These are phyloP conservation scores for Mytilinidion resinicola DNA, from an alignment of 495 filamentous ascomycete genomes.

Conservation along the genomic window DNA sequence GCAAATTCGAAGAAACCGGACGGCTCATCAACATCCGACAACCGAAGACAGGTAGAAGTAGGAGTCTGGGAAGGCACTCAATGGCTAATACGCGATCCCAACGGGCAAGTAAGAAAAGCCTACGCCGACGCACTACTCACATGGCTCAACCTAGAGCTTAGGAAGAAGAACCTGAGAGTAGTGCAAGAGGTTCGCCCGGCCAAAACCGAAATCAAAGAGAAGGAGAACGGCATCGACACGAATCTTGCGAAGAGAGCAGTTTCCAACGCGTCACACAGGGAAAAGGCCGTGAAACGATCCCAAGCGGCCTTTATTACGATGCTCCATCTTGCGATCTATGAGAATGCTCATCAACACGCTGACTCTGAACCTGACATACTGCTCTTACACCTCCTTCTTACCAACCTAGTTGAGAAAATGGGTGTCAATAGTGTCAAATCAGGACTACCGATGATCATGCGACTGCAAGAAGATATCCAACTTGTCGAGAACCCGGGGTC, in stretches of 20 bases:
- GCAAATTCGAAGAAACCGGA: slow-evolving; percentile 61
- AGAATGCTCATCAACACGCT: slow-evolving; percentile 67
- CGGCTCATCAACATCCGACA: slow-evolving; percentile 54
- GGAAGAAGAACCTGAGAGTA: slow-evolving; percentile 55
- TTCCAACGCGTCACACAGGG: slow-evolving; percentile 59
- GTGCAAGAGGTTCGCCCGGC: slow-evolving; percentile 47
- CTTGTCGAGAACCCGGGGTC: slow-evolving; percentile 53
- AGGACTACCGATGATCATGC: slow-evolving; percentile 80
- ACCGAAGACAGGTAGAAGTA: slow-evolving; percentile 65
- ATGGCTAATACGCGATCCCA: slow-evolving; percentile 73
- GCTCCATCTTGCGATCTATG: slow-evolving; percentile 82
- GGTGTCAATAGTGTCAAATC: slow-evolving; percentile 77
- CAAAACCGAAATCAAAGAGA: slow-evolving; percentile 29
- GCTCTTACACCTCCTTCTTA: slow-evolving; percentile 67
- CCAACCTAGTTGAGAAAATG: slow-evolving; percentile 63
- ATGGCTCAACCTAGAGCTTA: slow-evolving; percentile 78
- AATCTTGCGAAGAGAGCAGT: slow-evolving; percentile 56
- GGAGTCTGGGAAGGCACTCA: slow-evolving; percentile 88
- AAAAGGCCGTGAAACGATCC: slow-evolving; percentile 49
- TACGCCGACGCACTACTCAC: slow-evolving; percentile 76
- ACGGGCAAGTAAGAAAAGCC: slow-evolving; percentile 68
- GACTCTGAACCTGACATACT: slow-evolving; percentile 65
- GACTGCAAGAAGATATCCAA: slow-evolving; percentile 76
- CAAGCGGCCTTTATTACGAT: slow-evolving; percentile 70
- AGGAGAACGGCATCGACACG: slow-evolving; percentile 35